Base-by-base conservation (phyloP, 2,329 filamentous ascomycete genomes). In the Diaporthe sp. region DNA sequence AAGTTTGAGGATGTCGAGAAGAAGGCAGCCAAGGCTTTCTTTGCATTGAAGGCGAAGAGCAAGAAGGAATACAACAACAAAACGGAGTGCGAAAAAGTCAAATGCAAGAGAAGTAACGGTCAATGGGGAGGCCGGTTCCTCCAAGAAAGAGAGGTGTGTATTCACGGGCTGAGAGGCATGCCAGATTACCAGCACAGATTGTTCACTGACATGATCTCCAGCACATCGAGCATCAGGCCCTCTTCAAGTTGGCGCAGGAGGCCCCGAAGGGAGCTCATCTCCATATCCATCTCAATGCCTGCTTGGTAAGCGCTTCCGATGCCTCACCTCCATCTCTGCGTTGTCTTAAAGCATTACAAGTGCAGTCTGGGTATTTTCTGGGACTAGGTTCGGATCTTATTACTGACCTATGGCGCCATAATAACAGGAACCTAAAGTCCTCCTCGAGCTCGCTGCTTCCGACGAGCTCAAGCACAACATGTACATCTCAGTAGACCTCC, bases 211-310 rank as follows among this genome's bases (percentile, higher is more conserved):
- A 37, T 37, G 3, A 37, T 31, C 1, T 67, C 1, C 2, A 67
- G 61, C 17, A 31, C 8, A 90, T 93, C 78, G 82, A 87, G 44
- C 67, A 87, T 55, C 94, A 92, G 12, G 82, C 84, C 51, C 80
- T 95, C 19, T 90, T 92, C 78, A 78, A 85, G 34, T 87, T 93
- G 31, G 89, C 91, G 6, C 84, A 84, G 42, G 80, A 82, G 73
- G 89, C 94, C 86, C 94, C 94, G 53, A 95, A 95, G 82, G 94
- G 93, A 3, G 89, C 89, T 1, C 92, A 95, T 80, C 85, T 95
- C 34, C 94, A 95, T 82, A 89, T 94, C 31, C 94, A 95, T 82
- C 95, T 94, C 86, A 95, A 95, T 81, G 89, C 93, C 28, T 94
- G 93, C 31, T n/a, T 58, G 55, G 55, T 58, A 58, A 58, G 55